Conservation (phyloP, 1,284 basidiomycete genomes). For the Fomitopsis schrenkii region DNA sequence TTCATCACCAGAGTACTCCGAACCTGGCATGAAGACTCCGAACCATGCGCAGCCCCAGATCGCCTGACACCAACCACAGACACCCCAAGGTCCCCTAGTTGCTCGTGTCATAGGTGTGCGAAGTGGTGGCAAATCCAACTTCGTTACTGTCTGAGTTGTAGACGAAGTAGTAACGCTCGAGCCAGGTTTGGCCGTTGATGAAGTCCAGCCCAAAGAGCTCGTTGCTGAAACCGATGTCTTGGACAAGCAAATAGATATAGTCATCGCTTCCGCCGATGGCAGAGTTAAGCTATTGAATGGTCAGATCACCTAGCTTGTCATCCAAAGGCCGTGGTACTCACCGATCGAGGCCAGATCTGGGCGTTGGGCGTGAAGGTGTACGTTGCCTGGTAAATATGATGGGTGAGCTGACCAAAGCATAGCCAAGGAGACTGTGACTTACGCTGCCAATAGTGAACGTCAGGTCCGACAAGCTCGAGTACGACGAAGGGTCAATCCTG, state of each 20-base stretch:
- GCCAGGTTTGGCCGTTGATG: constrained; percentile 30
- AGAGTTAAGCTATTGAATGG: constrained; percentile 10
- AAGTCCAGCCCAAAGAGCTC: constrained; percentile 26
- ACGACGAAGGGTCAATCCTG: constrained; percentile 37
- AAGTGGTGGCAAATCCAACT: constrained; percentile 41
- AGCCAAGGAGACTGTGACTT: constrained; percentile 5
- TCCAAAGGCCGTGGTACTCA: neutral
- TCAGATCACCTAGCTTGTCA: too few relatives aligned
- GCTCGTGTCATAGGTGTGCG: constrained; percentile 25
- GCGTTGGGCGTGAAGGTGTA: constrained; percentile 18
- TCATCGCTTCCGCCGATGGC: constrained; percentile 23
- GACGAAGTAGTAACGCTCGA: constrained; percentile 62
- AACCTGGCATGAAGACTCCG: too few relatives aligned
- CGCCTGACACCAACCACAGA: too few relatives aligned
- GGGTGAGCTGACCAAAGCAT: neutral
- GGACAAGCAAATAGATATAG: constrained; percentile 26
- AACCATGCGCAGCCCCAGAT: too few relatives aligned
- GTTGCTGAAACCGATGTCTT: constrained; percentile 13
- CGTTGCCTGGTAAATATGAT: constrained; percentile 3
- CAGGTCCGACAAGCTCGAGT: constrained; percentile 45
- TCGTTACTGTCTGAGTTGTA: constrained; percentile 49
- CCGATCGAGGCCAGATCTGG: constrained; percentile 20
- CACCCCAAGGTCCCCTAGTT: neutral
- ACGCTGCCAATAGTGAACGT: constrained; percentile 46
- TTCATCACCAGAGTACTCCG: too few relatives aligned